These are phyloP conservation scores for Plasmodium falciparum DNA, from an alignment of 169 alveolate genomes.

Conservation along the genomic window DNA sequence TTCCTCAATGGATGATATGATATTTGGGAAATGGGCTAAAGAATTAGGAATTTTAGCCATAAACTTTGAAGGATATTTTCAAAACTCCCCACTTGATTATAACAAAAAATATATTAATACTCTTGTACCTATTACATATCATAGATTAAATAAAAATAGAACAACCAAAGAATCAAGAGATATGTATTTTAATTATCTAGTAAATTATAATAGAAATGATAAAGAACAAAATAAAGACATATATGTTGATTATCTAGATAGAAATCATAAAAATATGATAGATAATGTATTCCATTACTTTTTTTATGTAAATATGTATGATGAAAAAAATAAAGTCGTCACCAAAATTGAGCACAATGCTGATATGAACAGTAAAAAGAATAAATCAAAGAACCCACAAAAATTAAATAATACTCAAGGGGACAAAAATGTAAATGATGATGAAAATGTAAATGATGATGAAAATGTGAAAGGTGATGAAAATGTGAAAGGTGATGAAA, in stretches of 20 bases:
- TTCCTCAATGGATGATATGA: constrained; percentile 6
- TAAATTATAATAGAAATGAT: constrained; percentile 10
- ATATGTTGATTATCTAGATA: constrained; percentile 45
- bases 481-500: too few species aligned
- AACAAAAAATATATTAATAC: constrained; percentile 27
- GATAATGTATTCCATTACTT: constrained; percentile 56
- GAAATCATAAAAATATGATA: constrained; percentile 46
- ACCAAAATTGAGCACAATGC: too few species aligned
- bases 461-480: too few species aligned
- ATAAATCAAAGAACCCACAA: too few species aligned
- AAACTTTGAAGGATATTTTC: constrained; percentile 75
- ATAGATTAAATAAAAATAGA: constrained; percentile 34
- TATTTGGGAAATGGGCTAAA: constrained; percentile 57
- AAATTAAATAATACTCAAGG: too few species aligned
- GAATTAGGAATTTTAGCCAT: constrained; percentile 33
- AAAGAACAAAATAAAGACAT: not conserved
- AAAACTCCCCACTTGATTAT: constrained; percentile 26
- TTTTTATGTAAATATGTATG: constrained; percentile 12
- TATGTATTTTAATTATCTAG: constrained; percentile 33
- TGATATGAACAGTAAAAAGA: too few species aligned
- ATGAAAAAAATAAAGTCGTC: too few species aligned
- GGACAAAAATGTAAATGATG: too few species aligned
- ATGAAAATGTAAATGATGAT: too few species aligned
- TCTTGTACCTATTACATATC: constrained; percentile 42
- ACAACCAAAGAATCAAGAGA: constrained; percentile 49